Base-by-base conservation (phyloP, 2,329 filamentous ascomycete species). In the Bipolaris oryzae region DNA sequence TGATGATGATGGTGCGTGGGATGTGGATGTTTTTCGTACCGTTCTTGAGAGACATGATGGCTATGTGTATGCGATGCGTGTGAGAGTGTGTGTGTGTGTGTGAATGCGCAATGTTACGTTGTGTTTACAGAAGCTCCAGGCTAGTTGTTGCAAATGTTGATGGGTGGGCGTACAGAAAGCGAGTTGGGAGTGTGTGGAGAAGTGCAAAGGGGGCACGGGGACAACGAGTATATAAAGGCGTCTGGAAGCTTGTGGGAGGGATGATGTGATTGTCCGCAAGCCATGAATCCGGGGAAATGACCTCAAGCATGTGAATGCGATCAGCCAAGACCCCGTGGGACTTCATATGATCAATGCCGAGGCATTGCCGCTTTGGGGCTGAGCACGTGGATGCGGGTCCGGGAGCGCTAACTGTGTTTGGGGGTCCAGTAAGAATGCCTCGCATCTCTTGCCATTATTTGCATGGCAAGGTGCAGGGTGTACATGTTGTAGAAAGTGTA, bases 1-100 rank as follows among this genome's bases (percentile, higher is more conserved):
- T n/a, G n/a, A n/a, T n/a, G n/a, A n/a, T n/a, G n/a, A 10, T 7
- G 3, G 31, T 7, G 10, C 9, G 3, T 33, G 42, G 9, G 11
- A 13, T 28, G n/a, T n/a, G n/a, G 11, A 25, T 31, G 25, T 3
- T 5, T 5, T 34, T 18, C 57, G 25, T 60, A 74, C 72, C 66
- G 61, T 64, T 62, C 58, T 67, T 69, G 46, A 74, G 67, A 71
- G 72, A 67, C 72, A 74, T 74, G 37, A 33, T 71, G 61, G 55
- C 48, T 53, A 31, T 65, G 42, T 52, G 39, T 57, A 16, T 42
- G 13, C 20, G 28, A n/a, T n/a, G n/a, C n/a, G n/a, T n/a, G n/a
- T n/a, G n/a, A n/a, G n/a, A n/a, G n/a, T 39, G 34, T 16, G 13
- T 42, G 23, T 7, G 7, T 5, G 28, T 13, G 28, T 31, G 28